Evolutionary conservation across 2,329 filamentous ascomycete genomes (phyloP).

Genomic region (Botrytis hyacinthi): DNA sequence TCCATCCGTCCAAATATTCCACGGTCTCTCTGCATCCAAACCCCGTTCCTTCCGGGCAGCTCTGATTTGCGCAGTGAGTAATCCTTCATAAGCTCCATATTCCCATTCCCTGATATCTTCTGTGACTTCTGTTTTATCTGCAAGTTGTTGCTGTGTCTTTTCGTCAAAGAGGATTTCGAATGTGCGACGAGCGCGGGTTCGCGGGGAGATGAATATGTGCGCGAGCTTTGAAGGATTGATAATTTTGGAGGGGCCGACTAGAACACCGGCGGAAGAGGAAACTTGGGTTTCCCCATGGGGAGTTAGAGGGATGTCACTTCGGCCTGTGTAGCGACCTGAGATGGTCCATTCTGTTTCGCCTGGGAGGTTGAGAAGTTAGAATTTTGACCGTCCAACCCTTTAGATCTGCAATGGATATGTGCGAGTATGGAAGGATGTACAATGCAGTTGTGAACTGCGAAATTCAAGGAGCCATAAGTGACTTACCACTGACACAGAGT

Average conservation of each 20-base stretch:
- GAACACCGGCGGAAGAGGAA: constrained; percentile 40
- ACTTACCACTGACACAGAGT: constrained; percentile 20
- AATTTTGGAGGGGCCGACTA: constrained; percentile 48
- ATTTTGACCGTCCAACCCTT: not conserved
- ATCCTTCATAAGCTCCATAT: constrained; percentile 51
- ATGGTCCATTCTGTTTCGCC: constrained; percentile 50
- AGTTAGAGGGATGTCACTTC: constrained; percentile 44
- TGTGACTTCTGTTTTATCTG: constrained; percentile 39
- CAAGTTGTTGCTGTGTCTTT: constrained; percentile 26
- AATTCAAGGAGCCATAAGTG: not conserved
- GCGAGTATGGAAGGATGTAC: not conserved
- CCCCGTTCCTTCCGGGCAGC: constrained; percentile 41
- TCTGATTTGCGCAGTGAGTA: constrained; percentile 46
- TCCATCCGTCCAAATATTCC: constrained; percentile 54
- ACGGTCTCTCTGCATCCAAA: constrained; percentile 45
- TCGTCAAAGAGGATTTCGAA: constrained; percentile 46
- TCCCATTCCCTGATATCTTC: constrained; percentile 51
- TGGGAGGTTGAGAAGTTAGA: constrained; percentile 26
- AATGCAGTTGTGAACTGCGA: not conserved
- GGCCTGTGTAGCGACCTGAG: constrained; percentile 47
- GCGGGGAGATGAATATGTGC: constrained; percentile 48
- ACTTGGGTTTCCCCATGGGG: constrained; percentile 45
- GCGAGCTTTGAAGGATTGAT: constrained; percentile 48
- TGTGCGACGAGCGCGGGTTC: constrained; percentile 47
- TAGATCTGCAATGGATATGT: no score